Evolutionary conservation across 345 rosid genomes (phyloP), one percentile per base, ranked within the genome.

Genomic region (Camelina sativa): DNA sequence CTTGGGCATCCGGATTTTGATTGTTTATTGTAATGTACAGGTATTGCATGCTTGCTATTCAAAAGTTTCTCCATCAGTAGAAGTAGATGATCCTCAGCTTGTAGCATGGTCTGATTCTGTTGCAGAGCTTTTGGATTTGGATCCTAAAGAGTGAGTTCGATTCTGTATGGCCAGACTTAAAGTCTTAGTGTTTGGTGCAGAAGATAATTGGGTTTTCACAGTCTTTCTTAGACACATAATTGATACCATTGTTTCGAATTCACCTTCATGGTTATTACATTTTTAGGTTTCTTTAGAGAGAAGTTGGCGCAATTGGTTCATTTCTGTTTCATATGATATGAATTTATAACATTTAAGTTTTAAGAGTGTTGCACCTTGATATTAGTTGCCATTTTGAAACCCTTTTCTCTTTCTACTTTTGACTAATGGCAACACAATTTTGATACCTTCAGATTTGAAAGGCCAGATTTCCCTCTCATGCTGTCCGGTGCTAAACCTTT

Each of bases 61-160:
- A 16, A 90, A 89, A 85, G 94, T 95, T 57, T 85, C 87, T 1
- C 96, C 99, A 16, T 92, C 98, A 17, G 97, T 79, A 70, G 85
- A 87, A 77, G 92, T 88, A 23, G 99, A 95, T 66, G 84, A 89
- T 83, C 98, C 98, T 48, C 87, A 90, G 82, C 90, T 95, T 44
- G 96, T 95, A 73, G 91, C 89, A 2, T 92, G 98, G 99, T 95
- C 99, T 38, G 91, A 86, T 6, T 89, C 97, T 28, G 97, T 90
- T 60, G 94, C 92, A 2, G 86, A 84, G 62, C 68, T 86, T 61
- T 89, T 95, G 71, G 97, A 90, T 51, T 78, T 95, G 88, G 96
- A 92, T 81, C 84, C 78, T 62, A 85, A 89, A 80, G 99, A 95
- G 99, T 95, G 83, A 88, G 98, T 82, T 50, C 60, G 4, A 16